Percentiles rank a stretch among this genome's conserved stretches.
Conservation (phyloP, 1,284 basidiomycete genomes). For the Ganoderma lucidum region DNA sequence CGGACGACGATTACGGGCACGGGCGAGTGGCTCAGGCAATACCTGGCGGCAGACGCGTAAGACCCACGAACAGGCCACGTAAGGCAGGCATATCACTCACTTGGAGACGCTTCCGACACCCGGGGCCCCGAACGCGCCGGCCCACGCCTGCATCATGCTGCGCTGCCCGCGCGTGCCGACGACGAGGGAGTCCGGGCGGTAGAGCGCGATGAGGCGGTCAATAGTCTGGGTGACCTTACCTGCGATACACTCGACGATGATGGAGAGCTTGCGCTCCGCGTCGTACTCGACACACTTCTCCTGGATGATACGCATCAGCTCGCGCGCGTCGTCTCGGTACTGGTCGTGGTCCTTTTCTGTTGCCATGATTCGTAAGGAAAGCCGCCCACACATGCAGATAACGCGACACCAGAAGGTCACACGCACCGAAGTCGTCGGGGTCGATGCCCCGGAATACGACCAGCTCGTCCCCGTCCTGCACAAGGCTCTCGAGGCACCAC, state of each 20-base stretch:
- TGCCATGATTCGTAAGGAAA: neutral
- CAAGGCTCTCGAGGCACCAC: conserved; percentile 87
- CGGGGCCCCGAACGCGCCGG: conserved; percentile 61
- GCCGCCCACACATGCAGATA: neutral
- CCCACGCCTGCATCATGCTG: conserved; percentile 64
- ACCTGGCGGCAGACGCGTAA: conserved; percentile 51
- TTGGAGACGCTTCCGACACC: conserved; percentile 74
- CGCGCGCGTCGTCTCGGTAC: conserved; percentile 88
- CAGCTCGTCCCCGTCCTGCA: conserved; percentile 94
- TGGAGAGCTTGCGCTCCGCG: conserved; percentile 83
- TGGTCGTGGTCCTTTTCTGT: conserved; percentile 83
- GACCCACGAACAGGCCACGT: conserved; percentile 4
- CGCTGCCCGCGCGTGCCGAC: conserved; percentile 89
- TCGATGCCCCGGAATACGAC: conserved; percentile 93
- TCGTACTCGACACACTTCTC: conserved; percentile 85
- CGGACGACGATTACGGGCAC: conserved; percentile 93
- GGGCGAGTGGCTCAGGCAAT: conserved; percentile 89
- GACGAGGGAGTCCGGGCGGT: conserved; percentile 93
- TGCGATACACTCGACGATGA: conserved; percentile 94
- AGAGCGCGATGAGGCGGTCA: conserved; percentile 92
- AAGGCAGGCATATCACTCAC: conserved; percentile 42
- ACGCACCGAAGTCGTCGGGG: conserved; percentile 77
- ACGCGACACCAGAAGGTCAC: neutral
- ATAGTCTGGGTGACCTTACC: conserved; percentile 91
- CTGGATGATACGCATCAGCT: conserved; percentile 84